These are phyloP conservation scores for Mycena indigotica DNA, from an alignment of 768 basidiomycete species.

Conservation along the genomic window DNA sequence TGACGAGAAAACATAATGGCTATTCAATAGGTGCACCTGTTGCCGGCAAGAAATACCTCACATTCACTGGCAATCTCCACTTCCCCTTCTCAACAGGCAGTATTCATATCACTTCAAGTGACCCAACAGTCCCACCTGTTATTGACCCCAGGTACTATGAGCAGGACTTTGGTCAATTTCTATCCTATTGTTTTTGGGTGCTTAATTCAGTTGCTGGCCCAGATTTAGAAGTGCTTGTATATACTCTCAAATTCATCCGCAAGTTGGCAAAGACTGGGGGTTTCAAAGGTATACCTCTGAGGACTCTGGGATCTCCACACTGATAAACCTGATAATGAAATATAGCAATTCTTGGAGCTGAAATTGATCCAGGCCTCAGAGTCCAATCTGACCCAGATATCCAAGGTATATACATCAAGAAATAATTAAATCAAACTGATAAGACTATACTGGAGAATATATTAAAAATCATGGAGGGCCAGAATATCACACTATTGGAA, in stretches of 20 bases:
- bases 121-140: slow-evolving; percentile 22
- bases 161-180: slow-evolving; percentile 27
- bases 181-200: not conserved
- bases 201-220: too few relatives aligned
- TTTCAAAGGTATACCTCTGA: slow-evolving; percentile 5
- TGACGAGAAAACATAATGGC: too few relatives aligned
- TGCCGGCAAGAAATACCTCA: slow-evolving; percentile 27
- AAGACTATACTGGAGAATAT: slow-evolving; percentile 2
- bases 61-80: slow-evolving; percentile 21
- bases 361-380: slow-evolving; percentile 21
- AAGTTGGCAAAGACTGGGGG: slow-evolving; percentile 21
- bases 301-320: too few relatives aligned
- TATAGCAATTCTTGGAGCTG: slow-evolving; percentile 9
- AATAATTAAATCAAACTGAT: too few relatives aligned
- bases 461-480: slow-evolving; percentile 16
- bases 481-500: slow-evolving; percentile 14
- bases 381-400: slow-evolving; percentile 25
- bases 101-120: slow-evolving; percentile 21
- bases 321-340: slow-evolving; percentile 9
- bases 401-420: slow-evolving; percentile 7
- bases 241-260: slow-evolving; percentile 24
- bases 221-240: slow-evolving; percentile 1
- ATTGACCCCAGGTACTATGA: slow-evolving; percentile 31
- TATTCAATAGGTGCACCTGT: slow-evolving; percentile 6
- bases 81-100: slow-evolving; percentile 30